Evolutionary conservation across 2,329 filamentous ascomycete species (phyloP), one percentile per base, ranked within the genome.

Genomic region (Clarireedia paspali): DNA sequence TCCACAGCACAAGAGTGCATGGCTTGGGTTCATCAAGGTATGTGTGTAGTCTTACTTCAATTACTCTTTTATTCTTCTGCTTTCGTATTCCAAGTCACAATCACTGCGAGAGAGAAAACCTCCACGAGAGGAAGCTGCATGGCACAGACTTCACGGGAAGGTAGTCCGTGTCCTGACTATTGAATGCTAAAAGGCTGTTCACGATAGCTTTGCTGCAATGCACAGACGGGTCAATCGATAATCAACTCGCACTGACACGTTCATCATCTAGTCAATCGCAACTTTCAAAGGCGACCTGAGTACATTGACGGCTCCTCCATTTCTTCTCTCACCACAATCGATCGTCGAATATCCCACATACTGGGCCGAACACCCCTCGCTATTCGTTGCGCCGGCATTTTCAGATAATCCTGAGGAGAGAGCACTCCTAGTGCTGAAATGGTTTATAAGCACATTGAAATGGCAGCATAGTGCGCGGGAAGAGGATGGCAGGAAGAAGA

Each of bases 371-470:
- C 86, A 91, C 66, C 88, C 88, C 4, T 72, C 76, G 20, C 73
- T 96, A 57, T 87, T 97, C 65, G 82, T 90, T 57, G 91, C 91
- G 12, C 89, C 92, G 1, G 87, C 90, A 53, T 78, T 79, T 57
- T 91, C 96, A 70, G 66, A 83, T 50, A 87, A 95, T 70, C 81
- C 90, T 0, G 84, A 87, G 65, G 53, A 56, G 27, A 53, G 60
- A 17, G 49, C 55, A 3, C 38, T 62, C 7, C 9, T 53, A 7
- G 59, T 62, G 2, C 39, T 62, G 0, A 55, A 91, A 74, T 97
- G 92, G 92, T 97, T 96, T 74, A 75, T 97, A 51, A 91, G 86
- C 67, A 96, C 91, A 2, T 78, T 97, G 54, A 95, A 92, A 75
- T 89, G 95, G 72, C 90, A 95, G 70, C 84, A 85, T 64, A 81